Evolutionary conservation across 1,284 basidiomycete species (phyloP).

Genomic region (Malassezia restricta): DNA sequence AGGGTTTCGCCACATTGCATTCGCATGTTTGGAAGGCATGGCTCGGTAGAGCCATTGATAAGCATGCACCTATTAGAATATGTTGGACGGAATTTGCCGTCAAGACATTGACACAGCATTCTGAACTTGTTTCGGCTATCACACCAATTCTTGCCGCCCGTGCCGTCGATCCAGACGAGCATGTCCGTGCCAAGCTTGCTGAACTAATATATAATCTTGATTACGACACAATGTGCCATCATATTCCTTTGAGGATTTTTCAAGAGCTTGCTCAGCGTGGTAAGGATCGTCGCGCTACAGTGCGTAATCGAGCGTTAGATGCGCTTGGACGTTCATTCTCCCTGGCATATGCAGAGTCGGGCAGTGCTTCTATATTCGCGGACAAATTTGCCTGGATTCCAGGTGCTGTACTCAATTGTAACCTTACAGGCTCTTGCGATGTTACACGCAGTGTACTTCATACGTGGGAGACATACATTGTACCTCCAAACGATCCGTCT

Average conservation of each 20-base stretch:
- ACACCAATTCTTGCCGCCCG: conserved; percentile 21
- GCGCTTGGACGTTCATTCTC: conserved; percentile 68
- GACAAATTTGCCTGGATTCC: conserved; percentile 91
- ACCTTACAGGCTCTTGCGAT: conserved; percentile 46
- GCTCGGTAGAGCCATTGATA: conserved; percentile 70
- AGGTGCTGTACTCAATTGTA: conserved; percentile 55
- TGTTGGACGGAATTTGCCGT: conserved; percentile 65
- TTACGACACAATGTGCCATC: conserved; percentile 77
- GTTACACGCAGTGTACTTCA: conserved; percentile 49
- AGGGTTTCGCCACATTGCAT: conserved; percentile 63
- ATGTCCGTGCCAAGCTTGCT: conserved; percentile 72
- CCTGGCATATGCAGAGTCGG: conserved; percentile 69
- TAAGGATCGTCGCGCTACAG: conserved; percentile 72
- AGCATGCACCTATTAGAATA: conserved; percentile 59
- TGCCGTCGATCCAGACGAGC: conserved; percentile 70
- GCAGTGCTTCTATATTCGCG: conserved; percentile 53
- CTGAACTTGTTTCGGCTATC: conserved; percentile 17
- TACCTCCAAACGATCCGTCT: conserved; percentile 60
- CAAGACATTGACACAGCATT: conserved; percentile 49
- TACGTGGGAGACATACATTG: conserved; percentile 60
- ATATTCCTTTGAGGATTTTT: conserved; percentile 60
- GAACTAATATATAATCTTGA: conserved; percentile 70
- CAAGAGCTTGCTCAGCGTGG: conserved; percentile 60
- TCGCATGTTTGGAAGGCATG: conserved; percentile 74
- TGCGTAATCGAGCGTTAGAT: conserved; percentile 68